Conservation (phyloP, 371 early-diverging fungal genomes). For the Mortierella sp. region DNA sequence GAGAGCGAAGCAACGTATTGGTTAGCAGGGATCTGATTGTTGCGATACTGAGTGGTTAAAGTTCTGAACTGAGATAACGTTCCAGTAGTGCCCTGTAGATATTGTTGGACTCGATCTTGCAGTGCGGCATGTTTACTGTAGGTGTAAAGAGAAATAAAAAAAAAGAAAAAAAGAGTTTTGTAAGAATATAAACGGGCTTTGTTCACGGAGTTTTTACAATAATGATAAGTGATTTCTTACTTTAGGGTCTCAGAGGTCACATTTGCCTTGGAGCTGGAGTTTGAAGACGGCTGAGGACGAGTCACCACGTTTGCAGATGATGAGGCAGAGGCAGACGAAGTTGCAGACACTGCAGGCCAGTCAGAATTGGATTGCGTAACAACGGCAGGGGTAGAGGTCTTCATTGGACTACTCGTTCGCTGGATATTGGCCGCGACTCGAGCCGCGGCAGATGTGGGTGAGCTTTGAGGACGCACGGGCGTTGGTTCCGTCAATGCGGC, state of each 20-base stretch:
- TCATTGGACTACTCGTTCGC: constrained; percentile 37
- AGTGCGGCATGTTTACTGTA: constrained; percentile 59
- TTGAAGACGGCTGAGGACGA: constrained; percentile 7
- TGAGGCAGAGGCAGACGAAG: constrained; percentile 6
- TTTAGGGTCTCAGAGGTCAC: constrained; percentile 34
- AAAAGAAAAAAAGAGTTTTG: not conserved
- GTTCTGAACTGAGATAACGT: constrained; percentile 72
- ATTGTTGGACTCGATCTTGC: constrained; percentile 61
- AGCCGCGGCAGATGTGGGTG: constrained; percentile 31
- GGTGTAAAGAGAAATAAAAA: not conserved
- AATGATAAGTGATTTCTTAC: constrained; percentile 10
- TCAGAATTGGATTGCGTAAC: constrained; percentile 34
- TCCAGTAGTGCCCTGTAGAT: constrained; percentile 60
- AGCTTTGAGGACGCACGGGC: constrained; percentile 24
- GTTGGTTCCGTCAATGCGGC: constrained; percentile 30
- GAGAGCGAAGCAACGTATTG: constrained; percentile 70
- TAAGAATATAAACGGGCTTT: not conserved
- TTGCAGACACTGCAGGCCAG: constrained; percentile 46
- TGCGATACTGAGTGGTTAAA: constrained; percentile 69
- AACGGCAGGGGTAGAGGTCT: constrained; percentile 20
- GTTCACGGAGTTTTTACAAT: too few species aligned
- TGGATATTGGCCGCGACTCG: constrained; percentile 51
- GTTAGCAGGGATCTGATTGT: constrained; percentile 62
- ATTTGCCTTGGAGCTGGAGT: not conserved
- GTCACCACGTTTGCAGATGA: constrained; percentile 2